Conservation (phyloP, 2,329 filamentous ascomycete species). For the Calonectria naviculata region DNA sequence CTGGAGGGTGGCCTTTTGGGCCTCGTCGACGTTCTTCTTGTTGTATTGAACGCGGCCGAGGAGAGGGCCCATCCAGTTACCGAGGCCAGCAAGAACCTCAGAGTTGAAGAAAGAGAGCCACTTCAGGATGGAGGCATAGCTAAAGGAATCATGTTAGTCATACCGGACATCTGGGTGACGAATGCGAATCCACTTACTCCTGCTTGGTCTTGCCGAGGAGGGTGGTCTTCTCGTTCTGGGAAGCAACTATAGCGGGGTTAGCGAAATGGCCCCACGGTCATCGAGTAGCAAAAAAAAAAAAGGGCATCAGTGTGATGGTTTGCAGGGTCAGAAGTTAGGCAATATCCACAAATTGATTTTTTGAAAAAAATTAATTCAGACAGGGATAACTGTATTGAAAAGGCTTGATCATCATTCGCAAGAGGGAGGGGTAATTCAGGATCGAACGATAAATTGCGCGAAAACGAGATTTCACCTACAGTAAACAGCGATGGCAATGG, state of each 20-base stretch:
- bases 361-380: constrained; percentile 74
- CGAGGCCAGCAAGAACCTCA: constrained; percentile 81
- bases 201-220: constrained; percentile 99
- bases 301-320: constrained; percentile 41
- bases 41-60: constrained; percentile 88
- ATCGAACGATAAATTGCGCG: constrained; percentile 43
- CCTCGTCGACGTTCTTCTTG: constrained; percentile 95
- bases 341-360: constrained; percentile 80
- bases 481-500: constrained; percentile 97
- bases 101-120: constrained; percentile 98
- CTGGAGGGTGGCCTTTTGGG: constrained; percentile 75
- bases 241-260: constrained; percentile 78
- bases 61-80: constrained; percentile 88
- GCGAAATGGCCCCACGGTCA: constrained; percentile 36
- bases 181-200: constrained; percentile 71
- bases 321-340: constrained; percentile 82
- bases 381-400: constrained; percentile 97
- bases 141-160: constrained; percentile 46
- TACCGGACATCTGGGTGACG: not conserved
- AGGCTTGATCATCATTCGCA: constrained; percentile 77
- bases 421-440: constrained; percentile 28
- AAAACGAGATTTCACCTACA: constrained; percentile 70
- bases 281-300: constrained; percentile 23
- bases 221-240: constrained; percentile 99
- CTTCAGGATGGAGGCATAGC: constrained; percentile 94